Base-by-base conservation (phyloP, 1,139 yeast genomes). In the Scheffersomyces illinoinensis region DNA sequence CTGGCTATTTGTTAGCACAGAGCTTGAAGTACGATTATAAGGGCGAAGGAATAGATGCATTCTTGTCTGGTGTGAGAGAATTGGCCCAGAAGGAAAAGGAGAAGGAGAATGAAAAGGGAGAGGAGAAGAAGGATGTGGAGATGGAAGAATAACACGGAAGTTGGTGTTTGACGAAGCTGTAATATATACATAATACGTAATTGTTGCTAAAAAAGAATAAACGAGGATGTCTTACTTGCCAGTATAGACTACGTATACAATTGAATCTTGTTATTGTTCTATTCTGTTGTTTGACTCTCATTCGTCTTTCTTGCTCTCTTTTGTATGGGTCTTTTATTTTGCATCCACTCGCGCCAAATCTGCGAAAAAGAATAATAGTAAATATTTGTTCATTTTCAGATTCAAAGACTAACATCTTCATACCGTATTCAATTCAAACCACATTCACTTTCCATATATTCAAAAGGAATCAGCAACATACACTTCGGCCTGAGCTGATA, bases 11-110 rank as follows among this genome's bases (percentile, higher is more conserved):
- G 48, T 78, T 88, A 55, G 77, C 90, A 5, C 81, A 77, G 58
- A 80, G 85, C 54, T 76, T 87, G 57, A 84, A 82, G 43, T 77
- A 77, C 64, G 81, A 77, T 7, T 87, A 87, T 64, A 61, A 72
- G 23, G 90, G 90, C 4, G 90, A 87, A 67, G 91, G 91, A 0
- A 74, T 87, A 23, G 83, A 77, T 55, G 83, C 82, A 17, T 86
- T 85, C 62, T 71, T 88, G 59, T 68, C 73, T 49, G 87, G 87
- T 2, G 73, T 82, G n/a, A 73, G 87, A 60, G 67, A 71, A 51
- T 61, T 73, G 56, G 71, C 71, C 24, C 66, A 70, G 56, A 66
- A 69, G 57, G 76, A 74, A 24, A 49, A 61, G 48, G 57, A 54
- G 26, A 66, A 62, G 10, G 62, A 57, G 33, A 51, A 54, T 26